These are phyloP conservation scores for Haplosporangium gracile DNA, from an alignment of 192 early-diverging fungal species.

Conservation along the genomic window DNA sequence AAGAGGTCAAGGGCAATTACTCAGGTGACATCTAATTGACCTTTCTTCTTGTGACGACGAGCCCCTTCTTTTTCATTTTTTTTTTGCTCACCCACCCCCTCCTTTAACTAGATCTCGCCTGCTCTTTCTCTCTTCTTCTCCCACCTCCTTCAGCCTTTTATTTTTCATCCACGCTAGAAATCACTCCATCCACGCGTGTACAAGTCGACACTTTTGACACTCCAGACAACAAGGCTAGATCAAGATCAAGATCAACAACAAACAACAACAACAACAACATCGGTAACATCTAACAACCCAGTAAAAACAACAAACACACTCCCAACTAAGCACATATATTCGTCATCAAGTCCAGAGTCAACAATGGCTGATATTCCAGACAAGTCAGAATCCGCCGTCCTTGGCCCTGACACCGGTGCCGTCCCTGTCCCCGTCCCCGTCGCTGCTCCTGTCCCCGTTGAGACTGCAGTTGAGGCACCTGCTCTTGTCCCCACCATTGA, in stretches of 20 bases:
- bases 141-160: background rate
- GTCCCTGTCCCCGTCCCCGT: background rate
- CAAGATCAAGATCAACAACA: too few relatives aligned
- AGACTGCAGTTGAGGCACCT: background rate
- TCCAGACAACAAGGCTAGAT: too few relatives aligned
- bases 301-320: background rate
- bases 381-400: constrained; percentile 4
- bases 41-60: background rate
- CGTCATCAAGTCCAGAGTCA: background rate
- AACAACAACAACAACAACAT: background rate
- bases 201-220: too few relatives aligned
- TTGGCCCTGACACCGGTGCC: background rate
- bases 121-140: background rate
- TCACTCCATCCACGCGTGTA: too few relatives aligned
- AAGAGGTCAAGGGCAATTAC: too few relatives aligned
- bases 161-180: too few relatives aligned
- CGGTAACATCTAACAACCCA: background rate
- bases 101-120: background rate
- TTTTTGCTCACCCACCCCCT: background rate
- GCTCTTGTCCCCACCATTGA: background rate
- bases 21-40: background rate
- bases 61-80: background rate
- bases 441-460: background rate
- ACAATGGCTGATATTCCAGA: constrained; percentile 26
- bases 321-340: background rate